Evolutionary conservation across 352 stramenopile species (phyloP), one percentile per base, ranked within the genome.

Genomic region (Phytophthora sojae): DNA sequence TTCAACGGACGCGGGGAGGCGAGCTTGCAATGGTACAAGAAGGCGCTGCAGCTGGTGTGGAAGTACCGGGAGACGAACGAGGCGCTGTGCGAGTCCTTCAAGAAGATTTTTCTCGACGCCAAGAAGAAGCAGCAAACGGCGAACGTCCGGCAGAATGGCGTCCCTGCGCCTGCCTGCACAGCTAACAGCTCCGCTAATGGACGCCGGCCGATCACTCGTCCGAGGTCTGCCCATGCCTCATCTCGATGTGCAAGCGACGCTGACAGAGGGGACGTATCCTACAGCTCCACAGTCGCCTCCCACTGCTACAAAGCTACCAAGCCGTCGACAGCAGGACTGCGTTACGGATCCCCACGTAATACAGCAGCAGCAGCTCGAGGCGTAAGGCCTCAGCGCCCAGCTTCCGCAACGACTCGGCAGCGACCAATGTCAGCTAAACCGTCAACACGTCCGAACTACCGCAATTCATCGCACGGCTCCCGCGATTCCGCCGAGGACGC

Each of bases 11-110:
- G 84, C 4, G 81, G 84, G 0, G 85, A 93, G 29, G 84, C 85
- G 9, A 93, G 88, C 61, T 72, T 95, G 11, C 88, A 95, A 61
- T 95, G 88, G 88, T 95, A 93, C 60, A 93, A 93, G 69, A 93
- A 95, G 59, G 85, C 88, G 1, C 66, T 93, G 9, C 83, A 95
- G 52, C 72, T 95, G 4, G 82, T 89, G 23, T 81, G 67, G 61
- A 86, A 82, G 52, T 92, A 90, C 64, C 75, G 77, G 17, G 82
- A 88, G 6, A 81, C 72, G n/a, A 93, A 95, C 25, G 64, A 73
- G 15, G 76, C 81, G 4, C 65, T 95, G 1, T 92, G 76, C 57
- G 74, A 81, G 6, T 93, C 88, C 12, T 95, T 93, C 58, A 83
- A 92, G 47, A 81, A 86, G 42, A 91, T 89, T n/a, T 91, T 93